Evolutionary conservation across 495 filamentous ascomycete genomes (phyloP).

Genomic region (Xylaria sp.): DNA sequence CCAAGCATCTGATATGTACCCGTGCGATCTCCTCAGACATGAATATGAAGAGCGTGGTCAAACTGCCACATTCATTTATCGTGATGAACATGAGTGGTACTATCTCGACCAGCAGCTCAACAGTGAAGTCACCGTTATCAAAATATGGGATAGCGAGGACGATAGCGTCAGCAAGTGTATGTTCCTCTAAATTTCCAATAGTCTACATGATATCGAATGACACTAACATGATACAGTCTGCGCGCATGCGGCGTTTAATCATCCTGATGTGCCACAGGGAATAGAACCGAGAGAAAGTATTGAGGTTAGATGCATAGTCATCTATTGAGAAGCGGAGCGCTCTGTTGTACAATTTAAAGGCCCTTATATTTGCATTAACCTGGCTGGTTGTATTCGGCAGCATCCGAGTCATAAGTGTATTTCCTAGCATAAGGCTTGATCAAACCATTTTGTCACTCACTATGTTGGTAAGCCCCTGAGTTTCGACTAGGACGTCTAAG

Average conservation of each 20-base stretch:
- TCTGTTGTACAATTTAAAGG: not conserved
- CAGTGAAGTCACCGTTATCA: constrained; percentile 25
- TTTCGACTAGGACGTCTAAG: no score
- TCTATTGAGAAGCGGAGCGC: constrained; percentile 23
- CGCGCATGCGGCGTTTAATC: constrained; percentile 33
- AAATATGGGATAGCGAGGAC: constrained; percentile 26
- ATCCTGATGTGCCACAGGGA: constrained; percentile 24
- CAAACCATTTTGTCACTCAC: no score
- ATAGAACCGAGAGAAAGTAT: constrained; percentile 33
- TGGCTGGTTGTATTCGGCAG: no score
- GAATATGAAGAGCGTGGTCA: constrained; percentile 28
- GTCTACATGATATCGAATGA: not conserved
- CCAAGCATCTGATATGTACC: constrained; percentile 22
- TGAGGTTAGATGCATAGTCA: constrained; percentile 32
- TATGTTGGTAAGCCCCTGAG: no score
- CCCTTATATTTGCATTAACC: no score
- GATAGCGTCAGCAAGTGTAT: constrained; percentile 16
- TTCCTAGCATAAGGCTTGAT: no score
- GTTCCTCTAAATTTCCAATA: not conserved
- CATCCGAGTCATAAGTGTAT: no score
- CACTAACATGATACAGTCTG: constrained; percentile 25
- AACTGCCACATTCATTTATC: constrained; percentile 23
- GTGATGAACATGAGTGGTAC: constrained; percentile 23
- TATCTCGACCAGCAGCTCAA: constrained; percentile 24
- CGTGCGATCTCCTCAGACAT: constrained; percentile 20